phyloP scores from a whole-genome alignment of 352 stramenopile genomes.

The Blastocystis sp. region DNA sequence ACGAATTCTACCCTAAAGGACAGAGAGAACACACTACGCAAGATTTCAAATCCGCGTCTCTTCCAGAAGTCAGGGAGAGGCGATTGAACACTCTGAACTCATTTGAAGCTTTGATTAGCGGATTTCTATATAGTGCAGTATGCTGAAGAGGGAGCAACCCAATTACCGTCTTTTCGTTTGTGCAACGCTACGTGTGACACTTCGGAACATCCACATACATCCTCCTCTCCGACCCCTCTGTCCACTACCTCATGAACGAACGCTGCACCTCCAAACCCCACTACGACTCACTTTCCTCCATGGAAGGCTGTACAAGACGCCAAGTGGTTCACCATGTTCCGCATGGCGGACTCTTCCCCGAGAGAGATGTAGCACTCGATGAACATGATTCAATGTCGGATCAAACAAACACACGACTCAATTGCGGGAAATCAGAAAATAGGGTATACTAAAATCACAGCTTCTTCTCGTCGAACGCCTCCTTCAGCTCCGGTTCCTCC shows the following conservation, averaged over 20 bases:
- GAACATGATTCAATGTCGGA: constrained; percentile 31
- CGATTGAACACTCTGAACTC: constrained; percentile 29
- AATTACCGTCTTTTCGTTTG: neutral
- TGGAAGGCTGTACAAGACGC: neutral
- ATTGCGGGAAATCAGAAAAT: neutral
- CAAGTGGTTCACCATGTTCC: neutral
- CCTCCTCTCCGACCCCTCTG: neutral
- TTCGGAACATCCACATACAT: neutral
- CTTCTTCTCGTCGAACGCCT: neutral
- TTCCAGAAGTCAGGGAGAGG: neutral
- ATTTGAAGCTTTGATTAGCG: constrained; percentile 12
- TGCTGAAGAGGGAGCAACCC: neutral
- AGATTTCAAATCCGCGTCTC: neutral
- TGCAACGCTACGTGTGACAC: constrained; percentile 1
- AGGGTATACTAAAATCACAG: neutral
- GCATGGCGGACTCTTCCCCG: neutral
- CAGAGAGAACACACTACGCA: no score
- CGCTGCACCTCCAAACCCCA: constrained; percentile 21
- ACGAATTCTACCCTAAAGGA: constrained; percentile 24
- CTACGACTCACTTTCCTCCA: constrained; percentile 1
- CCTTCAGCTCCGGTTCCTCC: constrained; percentile 3
- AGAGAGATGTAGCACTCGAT: constrained; percentile 21
- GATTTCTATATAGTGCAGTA: constrained; percentile 12
- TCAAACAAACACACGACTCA: constrained; percentile 1
- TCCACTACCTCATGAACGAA: constrained; percentile 14